phyloP scores from a whole-genome alignment of 495 filamentous ascomycete species.

The Aspergillus sparsus region DNA sequence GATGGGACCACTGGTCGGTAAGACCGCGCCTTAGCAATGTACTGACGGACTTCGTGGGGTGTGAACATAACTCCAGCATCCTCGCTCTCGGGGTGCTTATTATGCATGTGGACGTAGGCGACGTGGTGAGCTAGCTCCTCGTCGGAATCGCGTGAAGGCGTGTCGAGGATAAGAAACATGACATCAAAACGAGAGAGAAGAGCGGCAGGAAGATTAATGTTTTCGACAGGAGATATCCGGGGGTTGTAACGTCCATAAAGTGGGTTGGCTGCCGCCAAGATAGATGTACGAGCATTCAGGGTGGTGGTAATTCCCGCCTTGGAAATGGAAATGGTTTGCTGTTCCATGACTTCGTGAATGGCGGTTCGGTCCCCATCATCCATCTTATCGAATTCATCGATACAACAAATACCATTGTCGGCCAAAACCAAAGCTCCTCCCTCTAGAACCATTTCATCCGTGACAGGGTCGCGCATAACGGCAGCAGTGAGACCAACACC shows the following conservation, averaged over 20 bases:
- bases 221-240: constrained; percentile 92
- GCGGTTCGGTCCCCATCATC: constrained; percentile 94
- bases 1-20: constrained; percentile 84
- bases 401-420: constrained; percentile 98
- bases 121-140: constrained; percentile 95
- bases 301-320: constrained; percentile 97
- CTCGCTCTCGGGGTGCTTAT: constrained; percentile 79
- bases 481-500: constrained; percentile 97
- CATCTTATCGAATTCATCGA: constrained; percentile 99
- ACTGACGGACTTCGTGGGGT: constrained; percentile 90
- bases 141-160: constrained; percentile 81
- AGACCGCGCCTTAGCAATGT: constrained; percentile 87
- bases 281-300: constrained; percentile 92
- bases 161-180: constrained; percentile 94
- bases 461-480: constrained; percentile 97
- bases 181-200: constrained; percentile 96
- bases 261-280: constrained; percentile 96
- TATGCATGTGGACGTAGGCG: constrained; percentile 96
- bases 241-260: constrained; percentile 98
- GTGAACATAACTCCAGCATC: constrained; percentile 72
- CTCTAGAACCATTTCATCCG: constrained; percentile 98
- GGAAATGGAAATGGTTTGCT: constrained; percentile 98
- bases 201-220: constrained; percentile 96
- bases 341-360: constrained; percentile 99
- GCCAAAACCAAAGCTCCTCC: constrained; percentile 94